These are phyloP conservation scores for Tanacetum coccineum DNA, from an alignment of 129 eudicot species.

Conservation along the genomic window DNA sequence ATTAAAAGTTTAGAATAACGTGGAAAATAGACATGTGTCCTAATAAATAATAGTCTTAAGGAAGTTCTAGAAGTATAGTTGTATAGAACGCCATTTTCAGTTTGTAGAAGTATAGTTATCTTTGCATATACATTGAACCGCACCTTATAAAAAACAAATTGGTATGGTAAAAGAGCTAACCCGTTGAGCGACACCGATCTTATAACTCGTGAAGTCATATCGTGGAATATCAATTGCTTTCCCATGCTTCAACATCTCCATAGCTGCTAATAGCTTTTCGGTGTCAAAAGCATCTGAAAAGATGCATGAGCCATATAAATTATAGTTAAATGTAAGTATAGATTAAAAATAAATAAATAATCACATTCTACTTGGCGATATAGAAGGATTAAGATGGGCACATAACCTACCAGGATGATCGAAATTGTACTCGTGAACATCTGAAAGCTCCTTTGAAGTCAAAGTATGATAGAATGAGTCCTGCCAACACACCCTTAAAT, in stretches of 20 bases:
- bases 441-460: conserved; percentile 74
- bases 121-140: background rate
- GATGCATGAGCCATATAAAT: too few relatives aligned
- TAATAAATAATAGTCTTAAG: too few relatives aligned
- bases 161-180: conserved; percentile 27
- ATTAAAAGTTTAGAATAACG: too few relatives aligned
- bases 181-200: conserved; percentile 30
- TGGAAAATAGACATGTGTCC: too few relatives aligned
- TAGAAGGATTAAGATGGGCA: conserved; percentile 4
- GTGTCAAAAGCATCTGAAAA: conserved; percentile 90
- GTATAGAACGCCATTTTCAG: too few relatives aligned
- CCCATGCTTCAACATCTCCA: conserved; percentile 86
- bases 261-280: conserved; percentile 55
- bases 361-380: background rate
- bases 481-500: conserved; percentile 47
- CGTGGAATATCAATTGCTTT: conserved; percentile 87
- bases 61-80: too few relatives aligned
- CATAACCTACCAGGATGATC: conserved; percentile 86
- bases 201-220: conserved; percentile 83
- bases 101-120: background rate
- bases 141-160: background rate
- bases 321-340: background rate
- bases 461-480: conserved; percentile 91
- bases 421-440: conserved; percentile 85
- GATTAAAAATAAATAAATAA: conserved; percentile 13